Percentiles rank a stretch among this genome's conserved stretches.
Conservation (phyloP, 164 flowering plant genomes). For the Aristolochia contorta region DNA sequence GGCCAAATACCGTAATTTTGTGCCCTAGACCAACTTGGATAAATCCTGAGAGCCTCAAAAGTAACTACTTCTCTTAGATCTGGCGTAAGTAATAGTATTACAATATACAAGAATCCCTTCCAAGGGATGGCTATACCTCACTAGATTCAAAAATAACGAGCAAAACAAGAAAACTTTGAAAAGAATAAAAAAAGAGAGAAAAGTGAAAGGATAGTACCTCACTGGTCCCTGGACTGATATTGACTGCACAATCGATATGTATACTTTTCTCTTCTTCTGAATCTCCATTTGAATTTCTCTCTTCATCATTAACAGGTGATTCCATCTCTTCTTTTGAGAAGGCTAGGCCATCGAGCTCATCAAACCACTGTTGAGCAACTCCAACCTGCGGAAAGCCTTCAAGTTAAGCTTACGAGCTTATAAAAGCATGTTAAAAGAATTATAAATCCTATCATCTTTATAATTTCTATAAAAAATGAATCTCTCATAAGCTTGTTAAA, state of each 20-base stretch:
- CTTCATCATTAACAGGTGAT: slow-evolving; percentile 23
- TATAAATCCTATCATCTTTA: no score
- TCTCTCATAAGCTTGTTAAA: background rate
- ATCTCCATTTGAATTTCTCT: slow-evolving; percentile 7
- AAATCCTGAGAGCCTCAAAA: background rate
- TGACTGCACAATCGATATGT: slow-evolving; percentile 44
- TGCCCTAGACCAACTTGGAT: background rate
- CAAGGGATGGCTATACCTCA: background rate
- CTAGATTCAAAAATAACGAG: background rate
- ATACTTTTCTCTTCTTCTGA: slow-evolving; percentile 25
- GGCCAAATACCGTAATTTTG: no score
- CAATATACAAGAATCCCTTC: background rate
- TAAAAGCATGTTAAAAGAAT: background rate
- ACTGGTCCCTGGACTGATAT: slow-evolving; percentile 81
- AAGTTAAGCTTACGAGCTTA: slow-evolving; percentile 1
- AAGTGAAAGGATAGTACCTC: slow-evolving; percentile 44
- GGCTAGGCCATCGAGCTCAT: slow-evolving; percentile 75
- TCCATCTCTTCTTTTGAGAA: slow-evolving; percentile 31
- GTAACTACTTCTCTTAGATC: no score
- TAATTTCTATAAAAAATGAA: no score
- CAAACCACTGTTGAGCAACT: slow-evolving; percentile 84
- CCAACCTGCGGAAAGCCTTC: slow-evolving; percentile 50
- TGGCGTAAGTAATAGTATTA: background rate
- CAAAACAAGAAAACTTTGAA: background rate
- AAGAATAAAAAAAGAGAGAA: background rate